Percentiles rank a stretch among this genome's conserved stretches.
Conservation (phyloP, 257 asterid genomes). For the Scutellaria minor region DNA sequence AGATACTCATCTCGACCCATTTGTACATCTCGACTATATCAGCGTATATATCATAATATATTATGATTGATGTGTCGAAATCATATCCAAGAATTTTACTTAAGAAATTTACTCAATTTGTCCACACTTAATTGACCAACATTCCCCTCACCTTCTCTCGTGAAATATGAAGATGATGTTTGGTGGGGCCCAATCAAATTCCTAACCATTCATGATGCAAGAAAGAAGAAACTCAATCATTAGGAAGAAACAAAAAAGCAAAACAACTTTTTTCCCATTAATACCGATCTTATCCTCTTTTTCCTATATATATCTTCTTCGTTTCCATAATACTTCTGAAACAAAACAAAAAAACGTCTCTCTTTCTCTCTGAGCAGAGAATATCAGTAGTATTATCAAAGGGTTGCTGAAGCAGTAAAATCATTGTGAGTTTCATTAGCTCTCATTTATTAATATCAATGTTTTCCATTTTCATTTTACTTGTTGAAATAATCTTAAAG, state of each 20-base stretch:
- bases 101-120: neutral
- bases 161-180: neutral
- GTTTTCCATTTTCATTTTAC: no score
- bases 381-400: neutral
- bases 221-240: neutral
- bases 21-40: no score
- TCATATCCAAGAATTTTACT: no score
- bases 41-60: no score
- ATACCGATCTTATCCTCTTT: neutral
- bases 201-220: slow-evolving; percentile 1
- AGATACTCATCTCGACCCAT: no score
- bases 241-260: slow-evolving; percentile 5
- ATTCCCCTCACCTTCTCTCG: neutral
- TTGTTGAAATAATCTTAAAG: neutral
- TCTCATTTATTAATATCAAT: neutral
- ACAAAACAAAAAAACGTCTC: no score
- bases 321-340: neutral
- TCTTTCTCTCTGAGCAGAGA: neutral
- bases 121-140: no score
- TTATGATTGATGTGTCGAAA: no score
- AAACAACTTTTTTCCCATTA: neutral
- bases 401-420: no score
- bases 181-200: neutral
- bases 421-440: slow-evolving; percentile 20
- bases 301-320: slow-evolving; percentile 13